phyloP scores from a whole-genome alignment of 768 basidiomycete genomes.

The Lentinula sp. region DNA sequence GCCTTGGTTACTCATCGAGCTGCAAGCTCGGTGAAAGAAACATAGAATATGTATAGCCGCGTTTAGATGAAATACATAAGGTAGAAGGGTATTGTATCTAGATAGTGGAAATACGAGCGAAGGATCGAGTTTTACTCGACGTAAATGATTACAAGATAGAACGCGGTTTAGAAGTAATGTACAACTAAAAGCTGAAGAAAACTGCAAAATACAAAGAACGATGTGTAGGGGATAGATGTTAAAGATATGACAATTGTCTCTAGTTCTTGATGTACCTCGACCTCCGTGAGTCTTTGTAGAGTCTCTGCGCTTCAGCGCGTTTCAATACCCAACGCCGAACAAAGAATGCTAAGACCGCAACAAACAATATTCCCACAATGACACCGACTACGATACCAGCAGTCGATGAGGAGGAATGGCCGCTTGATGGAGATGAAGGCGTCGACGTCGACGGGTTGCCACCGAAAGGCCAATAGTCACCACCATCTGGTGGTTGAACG shows the following conservation, averaged over 20 bases:
- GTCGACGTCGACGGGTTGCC: constrained; percentile 34
- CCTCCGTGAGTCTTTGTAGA: neutral
- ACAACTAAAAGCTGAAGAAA: neutral
- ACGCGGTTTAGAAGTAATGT: neutral
- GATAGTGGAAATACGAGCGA: neutral
- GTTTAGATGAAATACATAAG: too few species aligned
- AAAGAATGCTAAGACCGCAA: neutral
- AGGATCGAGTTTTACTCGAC: neutral
- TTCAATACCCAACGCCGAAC: constrained; percentile 22
- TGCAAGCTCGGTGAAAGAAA: too few species aligned
- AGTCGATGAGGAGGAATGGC: constrained; percentile 26
- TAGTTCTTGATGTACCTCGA: neutral
- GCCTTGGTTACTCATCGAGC: too few species aligned
- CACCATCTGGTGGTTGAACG: constrained; percentile 58
- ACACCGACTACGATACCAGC: constrained; percentile 31
- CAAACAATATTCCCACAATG: neutral
- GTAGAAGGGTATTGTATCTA: neutral
- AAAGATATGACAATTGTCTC: neutral
- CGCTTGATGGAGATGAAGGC: constrained; percentile 13
- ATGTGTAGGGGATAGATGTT: neutral
- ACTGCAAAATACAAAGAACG: neutral
- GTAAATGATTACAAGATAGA: neutral
- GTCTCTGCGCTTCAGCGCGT: neutral
- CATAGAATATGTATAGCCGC: too few species aligned
- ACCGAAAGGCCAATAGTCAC: constrained; percentile 70